Percentiles rank a stretch among this genome's conserved stretches.
Conservation (phyloP, 2,329 filamentous ascomycete species). For the Ceratocystis alfenasii region DNA sequence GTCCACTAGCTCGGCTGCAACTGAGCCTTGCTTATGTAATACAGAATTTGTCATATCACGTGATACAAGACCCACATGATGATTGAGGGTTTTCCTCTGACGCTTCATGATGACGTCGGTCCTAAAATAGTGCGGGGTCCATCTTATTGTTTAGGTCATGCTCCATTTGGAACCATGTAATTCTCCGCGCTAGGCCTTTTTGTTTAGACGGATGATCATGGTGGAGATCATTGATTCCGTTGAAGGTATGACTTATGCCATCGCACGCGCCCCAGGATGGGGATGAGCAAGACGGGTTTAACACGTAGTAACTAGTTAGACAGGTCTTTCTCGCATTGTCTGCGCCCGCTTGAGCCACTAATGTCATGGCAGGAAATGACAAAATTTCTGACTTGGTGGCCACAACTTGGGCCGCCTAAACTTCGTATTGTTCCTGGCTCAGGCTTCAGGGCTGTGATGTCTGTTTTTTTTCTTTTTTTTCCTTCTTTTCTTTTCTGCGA, state of each 20-base stretch:
- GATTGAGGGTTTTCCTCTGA: background rate
- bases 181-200: background rate
- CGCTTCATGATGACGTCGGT: constrained; percentile 3
- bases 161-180: background rate
- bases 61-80: background rate
- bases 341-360: background rate
- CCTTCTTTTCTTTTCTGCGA: background rate
- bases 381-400: constrained; percentile 1
- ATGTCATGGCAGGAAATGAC: background rate
- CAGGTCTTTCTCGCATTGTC: background rate
- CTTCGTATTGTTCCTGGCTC: constrained; percentile 4
- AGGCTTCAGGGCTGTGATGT: background rate
- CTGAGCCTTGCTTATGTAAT: constrained; percentile 6
- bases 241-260: too few species aligned
- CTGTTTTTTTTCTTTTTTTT: too few species aligned
- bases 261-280: too few species aligned
- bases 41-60: background rate
- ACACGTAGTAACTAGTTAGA: background rate
- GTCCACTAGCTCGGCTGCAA: background rate
- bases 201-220: constrained; percentile 6
- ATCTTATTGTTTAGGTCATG: background rate
- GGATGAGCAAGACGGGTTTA: too few species aligned
- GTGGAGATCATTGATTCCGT: background rate
- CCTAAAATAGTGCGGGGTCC: background rate
- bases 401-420: background rate